Conservation (phyloP, 176 grass and related monocot genomes). For the Oryza officinalis region DNA sequence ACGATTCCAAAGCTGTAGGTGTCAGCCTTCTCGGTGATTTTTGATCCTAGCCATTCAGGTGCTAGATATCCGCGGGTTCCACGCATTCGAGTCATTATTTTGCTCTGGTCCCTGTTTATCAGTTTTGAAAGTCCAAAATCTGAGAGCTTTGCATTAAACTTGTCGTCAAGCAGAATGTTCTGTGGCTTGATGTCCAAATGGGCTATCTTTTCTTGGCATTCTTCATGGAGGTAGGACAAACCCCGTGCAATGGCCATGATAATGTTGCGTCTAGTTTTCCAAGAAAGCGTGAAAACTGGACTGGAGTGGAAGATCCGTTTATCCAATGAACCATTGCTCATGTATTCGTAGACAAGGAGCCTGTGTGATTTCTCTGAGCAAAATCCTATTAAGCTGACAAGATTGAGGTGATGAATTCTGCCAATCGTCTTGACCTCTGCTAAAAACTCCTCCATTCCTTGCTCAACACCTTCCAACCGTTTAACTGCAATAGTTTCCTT, state of each 20-base stretch:
- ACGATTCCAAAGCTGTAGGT: slow-evolving; percentile 27
- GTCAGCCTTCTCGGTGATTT: slow-evolving; percentile 32
- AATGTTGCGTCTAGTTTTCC: slow-evolving; percentile 23
- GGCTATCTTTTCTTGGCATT: slow-evolving; percentile 6
- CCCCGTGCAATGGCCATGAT: slow-evolving; percentile 7
- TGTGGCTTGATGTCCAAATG: slow-evolving; percentile 27
- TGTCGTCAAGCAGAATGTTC: slow-evolving; percentile 18
- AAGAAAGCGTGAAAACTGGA: slow-evolving; percentile 16
- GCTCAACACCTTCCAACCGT: slow-evolving; percentile 34
- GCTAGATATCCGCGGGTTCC: slow-evolving; percentile 26
- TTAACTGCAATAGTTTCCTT: slow-evolving; percentile 39
- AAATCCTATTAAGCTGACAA: slow-evolving; percentile 15
- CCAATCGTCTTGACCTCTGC: slow-evolving; percentile 26
- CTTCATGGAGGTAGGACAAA: slow-evolving; percentile 26
- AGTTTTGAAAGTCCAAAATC: slow-evolving; percentile 23
- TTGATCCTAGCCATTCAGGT: slow-evolving; percentile 17
- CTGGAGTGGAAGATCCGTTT: neutral
- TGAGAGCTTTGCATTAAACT: slow-evolving; percentile 18
- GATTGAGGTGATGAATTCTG: slow-evolving; percentile 19
- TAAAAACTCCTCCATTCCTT: slow-evolving; percentile 48
- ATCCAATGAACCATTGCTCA: slow-evolving; percentile 18
- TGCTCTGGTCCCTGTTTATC: slow-evolving; percentile 20
- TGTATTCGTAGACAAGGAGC: slow-evolving; percentile 15
- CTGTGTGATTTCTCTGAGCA: slow-evolving; percentile 18
- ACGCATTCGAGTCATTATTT: slow-evolving; percentile 22